phyloP scores from a whole-genome alignment of 106 monocot genomes.

The Allium fistulosum region DNA sequence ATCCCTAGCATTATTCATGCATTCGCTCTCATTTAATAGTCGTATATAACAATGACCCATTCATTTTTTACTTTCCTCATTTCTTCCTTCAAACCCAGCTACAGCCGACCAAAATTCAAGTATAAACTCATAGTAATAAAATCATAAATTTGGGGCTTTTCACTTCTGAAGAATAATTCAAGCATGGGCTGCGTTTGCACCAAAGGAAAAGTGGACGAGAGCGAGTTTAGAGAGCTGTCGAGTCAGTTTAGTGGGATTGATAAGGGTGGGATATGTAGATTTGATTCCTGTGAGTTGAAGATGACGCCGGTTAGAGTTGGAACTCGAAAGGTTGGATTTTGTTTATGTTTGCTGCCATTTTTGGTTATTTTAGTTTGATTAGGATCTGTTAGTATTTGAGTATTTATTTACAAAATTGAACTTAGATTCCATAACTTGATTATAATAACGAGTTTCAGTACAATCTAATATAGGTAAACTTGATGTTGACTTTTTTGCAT shows the following conservation, averaged over 20 bases:
- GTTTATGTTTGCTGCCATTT: background rate
- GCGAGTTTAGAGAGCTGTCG: background rate
- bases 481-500: background rate
- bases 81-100: background rate
- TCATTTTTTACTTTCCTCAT: background rate
- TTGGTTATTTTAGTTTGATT: background rate
- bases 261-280: slow-evolving; percentile 1
- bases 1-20: background rate
- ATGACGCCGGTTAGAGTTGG: slow-evolving; percentile 13
- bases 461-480: background rate
- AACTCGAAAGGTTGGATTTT: slow-evolving; percentile 15
- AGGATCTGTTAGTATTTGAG: background rate
- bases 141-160: background rate
- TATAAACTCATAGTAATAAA: background rate
- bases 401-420: background rate
- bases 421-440: background rate
- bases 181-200: slow-evolving; percentile 53
- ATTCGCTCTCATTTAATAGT: too few relatives aligned
- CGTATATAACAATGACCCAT: background rate
- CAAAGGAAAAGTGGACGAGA: slow-evolving; percentile 7
- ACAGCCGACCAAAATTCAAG: background rate
- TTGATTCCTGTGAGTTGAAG: slow-evolving; percentile 36
- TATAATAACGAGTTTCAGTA: background rate
- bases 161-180: background rate
- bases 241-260: background rate